Evolutionary conservation across 2,329 filamentous ascomycete genomes (phyloP), one percentile per base, ranked within the genome.

Genomic region (Pyricularia pennisetigena): DNA sequence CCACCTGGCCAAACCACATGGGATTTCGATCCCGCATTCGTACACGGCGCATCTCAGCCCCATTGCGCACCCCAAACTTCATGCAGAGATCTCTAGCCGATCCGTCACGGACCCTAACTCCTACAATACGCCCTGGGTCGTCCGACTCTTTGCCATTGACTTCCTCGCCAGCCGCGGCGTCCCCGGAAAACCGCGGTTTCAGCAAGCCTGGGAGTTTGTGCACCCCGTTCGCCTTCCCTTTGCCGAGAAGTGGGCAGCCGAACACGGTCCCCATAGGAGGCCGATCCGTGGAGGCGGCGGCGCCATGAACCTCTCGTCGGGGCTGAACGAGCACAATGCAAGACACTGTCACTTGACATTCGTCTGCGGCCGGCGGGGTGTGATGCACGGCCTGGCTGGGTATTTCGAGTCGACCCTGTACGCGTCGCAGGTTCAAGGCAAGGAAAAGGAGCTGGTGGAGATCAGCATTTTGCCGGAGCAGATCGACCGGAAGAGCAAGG

Each of bases 401-500:
- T 99, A 97, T 78, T 99, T 99, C 77, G 95, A 99, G 80, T 93
- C 93, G 0, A 92, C 97, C n/a, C 84, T 99, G 24, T 99, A 98
- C 76, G 84, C 85, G 72, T 85, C 83, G 14, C 79, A 80, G 70
- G 70, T 79, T 7, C 78, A 73, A 30, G 76, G 74, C 32, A 74
- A 72, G 68, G 78, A 73, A 28, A 77, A 79, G 71, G 74, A 81
- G 1, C 88, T 87, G 72, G 87, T 97, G 4, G 94, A 98, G 80
- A 85, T 99, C 69, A 97, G 93, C 74, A 99, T 91, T 4, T 90
- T 97, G 74, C 96, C 95, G 0, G 91, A 97, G 71, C 92, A 90
- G 32, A 98, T 99, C 79, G 92, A 95, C 68, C 82, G 82, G 69
- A 98, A 98, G 86, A 97, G 93, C 82, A 91, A 90, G 75, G 94